Evolutionary conservation across 1,284 basidiomycete genomes (phyloP), one percentile per base, ranked within the genome.

Genomic region (Entoloma clypeatum): DNA sequence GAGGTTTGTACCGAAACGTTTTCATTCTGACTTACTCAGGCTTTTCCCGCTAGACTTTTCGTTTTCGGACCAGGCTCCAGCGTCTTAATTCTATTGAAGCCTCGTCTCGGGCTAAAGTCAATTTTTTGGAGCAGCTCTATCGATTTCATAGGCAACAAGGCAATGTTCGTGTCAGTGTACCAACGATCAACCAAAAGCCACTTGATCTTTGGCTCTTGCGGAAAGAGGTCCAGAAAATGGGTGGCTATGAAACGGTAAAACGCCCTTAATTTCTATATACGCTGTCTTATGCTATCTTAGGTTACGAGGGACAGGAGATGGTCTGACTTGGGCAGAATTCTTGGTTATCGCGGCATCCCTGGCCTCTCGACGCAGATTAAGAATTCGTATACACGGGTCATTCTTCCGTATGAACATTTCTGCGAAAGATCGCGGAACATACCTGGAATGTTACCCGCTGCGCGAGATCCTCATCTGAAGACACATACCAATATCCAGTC

Each of bases 41-140:
- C 19, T 18, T 32, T 19, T 44, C 36, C 25, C 43, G 47, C 36
- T 65, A 95, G 88, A 72, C 72, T 45, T 94, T 93, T 67, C 86
- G 89, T 49, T 99, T 99, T 71, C 92, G 90, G 65, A 99, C 95
- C 36, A 83, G 96, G 37, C 70, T 98, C 36, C 94, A 98, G 68
- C 81, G 88, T 43, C 76, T 99, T 56, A 98, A 98, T 64, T 93
- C 92, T 50, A 92, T 99, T 53, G 95, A 97, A 67, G 96, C 96
- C 10, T 91, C 93, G 37, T 94, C 93, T 39, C 77, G 96, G 50
- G 95, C 95, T 30, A 95, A 96, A 63, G 72, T 97, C 61, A 98
- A 97, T 71, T 99, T 97, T 65, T 69, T 96, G 52, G 95, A 99
- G 64, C 93, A 97, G 64, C 77, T 99, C 28, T 94, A 94, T 67